phyloP scores from a whole-genome alignment of 352 stramenopile species.

The Elongisporangium prolatum region DNA sequence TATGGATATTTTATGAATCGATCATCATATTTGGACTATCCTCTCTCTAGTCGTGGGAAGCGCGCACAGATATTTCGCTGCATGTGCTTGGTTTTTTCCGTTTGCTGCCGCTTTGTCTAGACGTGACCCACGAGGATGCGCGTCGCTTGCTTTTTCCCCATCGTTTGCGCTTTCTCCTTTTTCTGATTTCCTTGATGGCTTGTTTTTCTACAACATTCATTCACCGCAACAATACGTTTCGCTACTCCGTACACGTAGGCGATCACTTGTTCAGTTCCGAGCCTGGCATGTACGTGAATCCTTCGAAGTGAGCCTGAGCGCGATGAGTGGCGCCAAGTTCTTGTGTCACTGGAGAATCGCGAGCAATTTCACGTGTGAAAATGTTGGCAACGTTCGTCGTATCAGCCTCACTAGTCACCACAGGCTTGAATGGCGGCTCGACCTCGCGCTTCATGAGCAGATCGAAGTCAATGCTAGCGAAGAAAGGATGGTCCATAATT shows the following conservation, averaged over 20 bases:
- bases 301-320: conserved; percentile 88
- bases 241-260: conserved; percentile 2
- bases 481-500: conserved; percentile 89
- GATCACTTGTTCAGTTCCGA: conserved; percentile 40
- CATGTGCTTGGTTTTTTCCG: neutral
- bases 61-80: neutral
- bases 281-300: conserved; percentile 90
- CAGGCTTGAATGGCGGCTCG: conserved; percentile 85
- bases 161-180: conserved; percentile 15
- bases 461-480: conserved; percentile 84
- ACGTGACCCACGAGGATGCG: neutral
- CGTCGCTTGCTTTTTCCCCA: conserved; percentile 21
- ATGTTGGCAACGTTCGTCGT: conserved; percentile 87
- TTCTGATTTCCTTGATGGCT: conserved; percentile 11
- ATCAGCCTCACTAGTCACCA: conserved; percentile 78
- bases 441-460: conserved; percentile 74
- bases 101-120: neutral
- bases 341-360: conserved; percentile 86
- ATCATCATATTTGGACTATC: neutral
- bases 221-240: neutral
- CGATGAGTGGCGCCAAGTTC: conserved; percentile 78
- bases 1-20: neutral
- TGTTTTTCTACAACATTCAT: conserved; percentile 25
- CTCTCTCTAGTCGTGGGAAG: neutral
- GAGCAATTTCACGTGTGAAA: conserved; percentile 79